Base-by-base conservation (phyloP, 1,284 basidiomycete species). In the Pterula multifida region DNA sequence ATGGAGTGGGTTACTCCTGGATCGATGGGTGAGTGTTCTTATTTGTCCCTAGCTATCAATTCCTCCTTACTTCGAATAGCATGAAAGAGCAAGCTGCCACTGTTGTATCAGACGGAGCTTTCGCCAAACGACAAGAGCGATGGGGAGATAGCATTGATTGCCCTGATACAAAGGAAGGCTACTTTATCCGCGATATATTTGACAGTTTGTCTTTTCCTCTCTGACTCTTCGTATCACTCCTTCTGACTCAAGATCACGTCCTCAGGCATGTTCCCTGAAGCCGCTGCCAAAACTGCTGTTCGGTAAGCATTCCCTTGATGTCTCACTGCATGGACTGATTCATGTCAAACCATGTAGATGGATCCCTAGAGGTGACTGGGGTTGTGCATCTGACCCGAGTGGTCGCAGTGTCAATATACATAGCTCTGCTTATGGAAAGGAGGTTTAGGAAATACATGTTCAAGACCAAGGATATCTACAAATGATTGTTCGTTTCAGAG, bases 1-100 rank as follows among this genome's bases (percentile, higher is more conserved):
- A 99, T 64, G 96, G 96, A 54, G 96, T 99, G 52, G 96, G 96
- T 24, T 98, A 98, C 71, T 96, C 91, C 45, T 98, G 96, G 96
- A 99, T 99, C 62, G 96, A 99, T 62, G 93, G 94, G 80, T 87
- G 62, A 47, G 75, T 32, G 52, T 50, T 26, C 39, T 22, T 17
- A 19, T 59, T 13, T 26, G 19, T 51, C 9, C 49, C 11, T 47
- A 54, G 1, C 13, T 26, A 23, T 35, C 6, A 28, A 52, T 50
- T 35, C 26, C 52, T 48, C 42, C 23, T 6, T 17, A 47, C 21
- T 47, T 13, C 23, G 47, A 53, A 48, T 57, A 89, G 89, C 47
- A 91, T 99, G 56, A 98, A 98, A 71, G 85, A 85, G 50, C 81
- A 97, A 60, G 87, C 96, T 3, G 84, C 76, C 36, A 59, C 73